Base-by-base conservation (phyloP, 2,329 filamentous ascomycete species). In the Scytalidium lignicola region DNA sequence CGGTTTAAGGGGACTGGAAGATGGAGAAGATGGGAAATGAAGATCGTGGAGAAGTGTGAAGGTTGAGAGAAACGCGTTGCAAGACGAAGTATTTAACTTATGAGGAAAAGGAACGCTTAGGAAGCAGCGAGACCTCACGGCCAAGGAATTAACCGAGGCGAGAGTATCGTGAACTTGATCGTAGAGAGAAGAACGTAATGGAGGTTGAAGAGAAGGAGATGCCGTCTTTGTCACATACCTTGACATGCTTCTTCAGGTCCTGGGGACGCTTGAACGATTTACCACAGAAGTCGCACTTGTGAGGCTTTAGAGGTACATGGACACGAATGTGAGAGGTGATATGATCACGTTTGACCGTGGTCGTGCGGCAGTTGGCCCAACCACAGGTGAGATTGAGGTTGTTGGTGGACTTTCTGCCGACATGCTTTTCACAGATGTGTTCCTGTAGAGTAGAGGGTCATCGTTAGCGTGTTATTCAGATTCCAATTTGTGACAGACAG, bases 221-320 rank as follows among this genome's bases (percentile, higher is more conserved):
- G 10, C 15, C 43, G n/a, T 4, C n/a, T n/a, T n/a, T n/a, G n/a
- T n/a, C n/a, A 47, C 67, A 55, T 67, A 80, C 77, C 75, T 97
- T 99, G 70, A 97, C 90, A 68, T 99, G 93, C 76, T 99, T 99
- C 83, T 99, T 97, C 62, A 99, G 70, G 74, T 99, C 93, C 74
- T 99, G 93, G 2, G 93, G 93, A 28, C 93, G 88, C 82, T 99
- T 99, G 80, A 99, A 99, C 1, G 91, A 91, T 76, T 99, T 99
- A 66, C 90, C 90, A 66, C 93, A 99, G 72, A 96, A 95, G 67
- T 96, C 91, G 70, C 93, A 99, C 73, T 96, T 97, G 76, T 99
- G 93, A 58, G 93, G 93, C 79, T 99, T 99, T 53, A 99, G 76
- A 1, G 93, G 93, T n/a, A 99, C 92, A 68, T 99, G 93, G 47